Evolutionary conservation across 345 rosid genomes (phyloP).

Genomic region (Aethionema arabicum): DNA sequence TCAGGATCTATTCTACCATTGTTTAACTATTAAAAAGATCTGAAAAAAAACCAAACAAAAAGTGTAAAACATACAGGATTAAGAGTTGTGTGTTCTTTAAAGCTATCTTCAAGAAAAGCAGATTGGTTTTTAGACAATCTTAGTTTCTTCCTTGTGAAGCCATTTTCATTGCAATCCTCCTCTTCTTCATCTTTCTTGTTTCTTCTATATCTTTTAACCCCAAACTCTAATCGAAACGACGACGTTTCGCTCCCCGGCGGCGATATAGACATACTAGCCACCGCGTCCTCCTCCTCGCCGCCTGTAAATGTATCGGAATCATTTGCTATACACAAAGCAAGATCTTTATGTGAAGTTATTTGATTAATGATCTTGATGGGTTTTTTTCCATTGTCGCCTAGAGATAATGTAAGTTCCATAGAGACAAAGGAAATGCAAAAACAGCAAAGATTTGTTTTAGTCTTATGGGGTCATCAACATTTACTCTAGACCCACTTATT

Average conservation of each 20-base stretch:
- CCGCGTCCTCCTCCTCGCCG: constrained; percentile 50
- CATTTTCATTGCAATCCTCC: constrained; percentile 60
- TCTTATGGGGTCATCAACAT: constrained; percentile 27
- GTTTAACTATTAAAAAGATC: too few relatives aligned
- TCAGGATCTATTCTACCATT: too few relatives aligned
- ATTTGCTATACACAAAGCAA: constrained; percentile 50
- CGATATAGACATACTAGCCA: constrained; percentile 55
- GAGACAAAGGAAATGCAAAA: constrained; percentile 20
- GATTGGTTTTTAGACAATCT: constrained; percentile 90
- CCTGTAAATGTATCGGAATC: constrained; percentile 18
- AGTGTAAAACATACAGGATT: constrained; percentile 63
- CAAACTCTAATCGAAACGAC: constrained; percentile 81
- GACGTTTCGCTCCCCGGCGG: constrained; percentile 86
- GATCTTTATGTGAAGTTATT: constrained; percentile 43
- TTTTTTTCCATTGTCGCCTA: constrained; percentile 65
- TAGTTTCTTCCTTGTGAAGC: constrained; percentile 86
- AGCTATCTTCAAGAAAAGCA: constrained; percentile 91
- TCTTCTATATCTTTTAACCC: constrained; percentile 47
- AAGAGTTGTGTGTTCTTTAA: constrained; percentile 84
- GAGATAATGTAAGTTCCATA: constrained; percentile 89
- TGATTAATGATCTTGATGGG: constrained; percentile 18
- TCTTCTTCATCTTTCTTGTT: constrained; percentile 57
- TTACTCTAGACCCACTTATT: constrained; percentile 35
- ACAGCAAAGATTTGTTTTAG: constrained; percentile 20
- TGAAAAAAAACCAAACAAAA: background rate